Conservation (phyloP, 306 rosid genomes). For the Astragalus glycyphyllos region DNA sequence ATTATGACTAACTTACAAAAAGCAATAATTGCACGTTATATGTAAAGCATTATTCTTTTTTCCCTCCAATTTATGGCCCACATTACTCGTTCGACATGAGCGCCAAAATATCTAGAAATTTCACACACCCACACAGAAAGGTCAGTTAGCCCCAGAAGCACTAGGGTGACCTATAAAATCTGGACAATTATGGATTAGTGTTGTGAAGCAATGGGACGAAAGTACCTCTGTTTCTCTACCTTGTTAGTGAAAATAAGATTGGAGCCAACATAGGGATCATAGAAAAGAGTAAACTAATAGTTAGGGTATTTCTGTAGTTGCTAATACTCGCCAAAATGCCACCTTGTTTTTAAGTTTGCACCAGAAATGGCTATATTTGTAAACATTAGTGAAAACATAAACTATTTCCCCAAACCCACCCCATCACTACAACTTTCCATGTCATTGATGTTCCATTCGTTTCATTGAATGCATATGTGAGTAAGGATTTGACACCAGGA, state of each 20-base stretch:
- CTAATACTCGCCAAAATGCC: neutral
- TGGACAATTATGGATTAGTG: slow-evolving; percentile 13
- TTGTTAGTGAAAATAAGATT: neutral
- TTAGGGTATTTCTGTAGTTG: neutral
- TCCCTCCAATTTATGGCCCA: slow-evolving; percentile 1
- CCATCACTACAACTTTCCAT: neutral
- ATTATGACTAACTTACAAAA: slow-evolving; percentile 29
- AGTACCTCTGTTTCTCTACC: neutral
- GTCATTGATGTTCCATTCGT: too few relatives aligned
- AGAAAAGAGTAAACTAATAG: neutral
- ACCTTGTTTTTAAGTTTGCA: neutral
- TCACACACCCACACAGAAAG: neutral
- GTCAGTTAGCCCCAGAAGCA: slow-evolving; percentile 25
- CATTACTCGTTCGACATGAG: slow-evolving; percentile 1
- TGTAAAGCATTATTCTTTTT: neutral
- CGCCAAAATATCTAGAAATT: slow-evolving; percentile 19
- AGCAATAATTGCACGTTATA: neutral
- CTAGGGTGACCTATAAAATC: neutral
- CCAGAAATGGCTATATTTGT: neutral
- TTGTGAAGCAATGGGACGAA: slow-evolving; percentile 1
- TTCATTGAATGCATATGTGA: too few relatives aligned
- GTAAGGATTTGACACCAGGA: too few relatives aligned
- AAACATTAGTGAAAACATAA: neutral
- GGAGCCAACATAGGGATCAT: neutral
- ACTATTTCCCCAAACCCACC: neutral